phyloP scores from a whole-genome alignment of 2,329 filamentous ascomycete species.

The Curvularia sp. region DNA sequence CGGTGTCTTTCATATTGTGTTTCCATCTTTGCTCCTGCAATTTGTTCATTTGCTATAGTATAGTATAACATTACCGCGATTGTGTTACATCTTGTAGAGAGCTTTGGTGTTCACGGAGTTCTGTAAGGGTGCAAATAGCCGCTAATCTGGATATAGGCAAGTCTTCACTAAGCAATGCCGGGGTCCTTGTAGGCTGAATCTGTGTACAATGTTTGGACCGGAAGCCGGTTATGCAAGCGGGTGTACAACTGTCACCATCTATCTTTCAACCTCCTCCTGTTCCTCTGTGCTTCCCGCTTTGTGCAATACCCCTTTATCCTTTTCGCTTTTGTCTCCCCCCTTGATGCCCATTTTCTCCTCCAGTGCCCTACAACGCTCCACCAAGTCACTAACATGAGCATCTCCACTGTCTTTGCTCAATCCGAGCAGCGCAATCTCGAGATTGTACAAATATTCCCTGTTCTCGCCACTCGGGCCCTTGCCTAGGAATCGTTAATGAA shows the following conservation, averaged over 20 bases:
- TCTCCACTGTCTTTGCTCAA: constrained; percentile 81
- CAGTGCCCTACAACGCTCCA: constrained; percentile 72
- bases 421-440: constrained; percentile 76
- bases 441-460: constrained; percentile 82
- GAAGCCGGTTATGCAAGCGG: background rate
- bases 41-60: too few species aligned
- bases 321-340: constrained; percentile 34
- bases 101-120: too few species aligned
- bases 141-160: too few species aligned
- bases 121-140: too few species aligned
- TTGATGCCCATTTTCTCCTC: constrained; percentile 50
- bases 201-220: too few species aligned
- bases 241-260: background rate
- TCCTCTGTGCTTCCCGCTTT: constrained; percentile 62
- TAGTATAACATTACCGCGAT: too few species aligned
- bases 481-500: constrained; percentile 3
- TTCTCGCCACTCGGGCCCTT: constrained; percentile 86
- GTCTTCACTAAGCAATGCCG: too few species aligned
- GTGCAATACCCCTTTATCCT: constrained; percentile 44
- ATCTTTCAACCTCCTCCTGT: constrained; percentile 67
- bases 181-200: background rate
- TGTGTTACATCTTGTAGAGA: too few species aligned
- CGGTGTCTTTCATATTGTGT: too few species aligned
- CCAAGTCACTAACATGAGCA: constrained; percentile 83
- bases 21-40: too few species aligned